Evolutionary conservation across 768 basidiomycete species (phyloP), one percentile per base, ranked within the genome.

Genomic region (Pleurotus pulmonarius): DNA sequence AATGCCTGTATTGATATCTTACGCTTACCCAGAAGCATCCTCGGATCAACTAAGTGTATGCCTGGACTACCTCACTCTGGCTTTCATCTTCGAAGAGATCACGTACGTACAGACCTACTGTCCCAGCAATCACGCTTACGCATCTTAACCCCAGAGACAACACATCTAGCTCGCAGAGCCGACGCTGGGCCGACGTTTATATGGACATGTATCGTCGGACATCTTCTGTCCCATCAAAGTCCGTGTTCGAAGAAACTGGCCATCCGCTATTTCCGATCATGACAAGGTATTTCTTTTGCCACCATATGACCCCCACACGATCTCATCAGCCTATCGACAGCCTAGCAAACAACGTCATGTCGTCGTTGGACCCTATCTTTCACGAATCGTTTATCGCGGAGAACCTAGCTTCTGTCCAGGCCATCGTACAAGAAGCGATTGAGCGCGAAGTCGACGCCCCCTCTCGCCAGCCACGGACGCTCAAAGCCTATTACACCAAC

Each of bases 61-160:
- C 22, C 49, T 52, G 1, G 25, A 52, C 49, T 52, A 52, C 37
- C 49, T 52, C 20, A 40, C 25, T 38, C 22, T 52, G 38, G 49
- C 49, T 24, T 52, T 52, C 37, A 52, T 52, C 49, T 52, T 52
- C 25, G 49, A 52, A 20, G 49, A 52, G 38, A 52, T 52, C 13
- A 52, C 49, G 49, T 52, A 16, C 6, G 38, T 52, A 2, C 13
- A 13, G 20, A 3, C 9, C 39, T 3, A 18, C 40, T n/a, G 4
- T 7, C 15, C 29, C 37, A 0, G 7, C 20, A 20, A 16, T 37
- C 37, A 18, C 16, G n/a, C 22, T 38, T 9, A 52, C 49, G 11
- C 9, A 38, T 52, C 41, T 43, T 1, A 13, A 39, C 24, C 18
- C 9, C 40, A 52, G 49, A 12, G 49, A 52, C 3, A 24, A 34